Percentiles rank a stretch among this genome's conserved stretches.
phyloP scores from a whole-genome alignment of 257 asterid genomes.

The Coffea eugenioides region DNA sequence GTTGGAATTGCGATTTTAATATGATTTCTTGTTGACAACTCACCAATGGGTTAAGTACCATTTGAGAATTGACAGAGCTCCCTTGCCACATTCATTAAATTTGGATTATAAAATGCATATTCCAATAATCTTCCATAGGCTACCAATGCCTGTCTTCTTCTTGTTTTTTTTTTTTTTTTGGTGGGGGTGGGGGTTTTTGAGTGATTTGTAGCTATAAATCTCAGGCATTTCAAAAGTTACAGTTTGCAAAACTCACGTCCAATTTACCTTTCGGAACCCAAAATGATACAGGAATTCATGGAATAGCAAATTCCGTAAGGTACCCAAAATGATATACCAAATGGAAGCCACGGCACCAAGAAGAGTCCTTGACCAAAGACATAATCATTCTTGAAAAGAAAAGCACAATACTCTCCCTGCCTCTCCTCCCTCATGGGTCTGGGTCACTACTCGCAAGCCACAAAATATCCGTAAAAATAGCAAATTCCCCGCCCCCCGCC shows the following conservation, averaged over 20 bases:
- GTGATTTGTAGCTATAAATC: background rate
- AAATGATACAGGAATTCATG: too few species aligned
- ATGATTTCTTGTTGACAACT: too few species aligned
- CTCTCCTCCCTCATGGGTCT: background rate
- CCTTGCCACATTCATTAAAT: background rate
- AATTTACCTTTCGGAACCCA: too few species aligned
- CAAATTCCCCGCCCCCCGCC: background rate
- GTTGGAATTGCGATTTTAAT: too few species aligned
- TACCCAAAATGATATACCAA: background rate
- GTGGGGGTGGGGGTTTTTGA: too few species aligned
- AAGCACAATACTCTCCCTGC: background rate
- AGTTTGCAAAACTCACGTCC: background rate
- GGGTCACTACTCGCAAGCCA: background rate
- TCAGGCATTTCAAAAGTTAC: background rate
- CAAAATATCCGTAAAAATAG: background rate
- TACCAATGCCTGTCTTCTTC: background rate
- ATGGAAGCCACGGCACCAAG: background rate
- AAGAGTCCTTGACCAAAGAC: background rate
- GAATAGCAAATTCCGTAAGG: too few species aligned
- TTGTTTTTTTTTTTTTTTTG: too few species aligned
- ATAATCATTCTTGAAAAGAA: too few species aligned
- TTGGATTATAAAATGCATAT: too few species aligned
- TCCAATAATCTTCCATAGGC: background rate
- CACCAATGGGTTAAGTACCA: too few species aligned
- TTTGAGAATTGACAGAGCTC: too few species aligned